Evolutionary conservation across 306 rosid genomes (phyloP), one percentile per base, ranked within the genome.

Genomic region (Acacia melanoxylon): DNA sequence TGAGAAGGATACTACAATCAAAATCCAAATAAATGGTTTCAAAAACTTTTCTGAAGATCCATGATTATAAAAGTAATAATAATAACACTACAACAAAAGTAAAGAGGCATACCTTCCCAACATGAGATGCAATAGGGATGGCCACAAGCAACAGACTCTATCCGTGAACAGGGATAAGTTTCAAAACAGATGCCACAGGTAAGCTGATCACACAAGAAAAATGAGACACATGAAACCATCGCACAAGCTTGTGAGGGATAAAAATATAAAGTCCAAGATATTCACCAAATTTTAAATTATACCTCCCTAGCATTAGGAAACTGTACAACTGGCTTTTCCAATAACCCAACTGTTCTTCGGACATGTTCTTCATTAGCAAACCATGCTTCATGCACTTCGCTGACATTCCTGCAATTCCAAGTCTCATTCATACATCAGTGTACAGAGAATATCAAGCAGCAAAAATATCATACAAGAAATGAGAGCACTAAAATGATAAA

Each of bases 161-260:
- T 88, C 83, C 75, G 78, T 37, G 84, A 83, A 69, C 40, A 78
- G 77, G 88, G 88, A 87, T 76, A 84, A 37, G 76, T 81, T 62
- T 92, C 97, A 74, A 94, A 91, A 86, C 98, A 94, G 81, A 94
- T 94, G 52, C 91, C 95, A 70, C 97, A 94, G 19, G 87, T 87
- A 68, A 86, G 87, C 95, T 89, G 88, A 51, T 35, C 82, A 59
- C 31, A 76, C 19, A 80, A 74, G 68, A 48, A 59, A 20, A 67
- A 35, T 56, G 11, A 41, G 2, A 42, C 48, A 70, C 72, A 70
- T 78, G 66, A 62, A 77, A 78, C 68, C 58, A 42, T 37, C 74
- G 20, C 61, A 27, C 45, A 49, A 56, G 58, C 13, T n/a, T 63
- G 56, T 52, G 66, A 58, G 54, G 56, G 44, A 62, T 77, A 62